Base-by-base conservation (phyloP, 805 yeast species). In the Dipodascus geniculatus region DNA sequence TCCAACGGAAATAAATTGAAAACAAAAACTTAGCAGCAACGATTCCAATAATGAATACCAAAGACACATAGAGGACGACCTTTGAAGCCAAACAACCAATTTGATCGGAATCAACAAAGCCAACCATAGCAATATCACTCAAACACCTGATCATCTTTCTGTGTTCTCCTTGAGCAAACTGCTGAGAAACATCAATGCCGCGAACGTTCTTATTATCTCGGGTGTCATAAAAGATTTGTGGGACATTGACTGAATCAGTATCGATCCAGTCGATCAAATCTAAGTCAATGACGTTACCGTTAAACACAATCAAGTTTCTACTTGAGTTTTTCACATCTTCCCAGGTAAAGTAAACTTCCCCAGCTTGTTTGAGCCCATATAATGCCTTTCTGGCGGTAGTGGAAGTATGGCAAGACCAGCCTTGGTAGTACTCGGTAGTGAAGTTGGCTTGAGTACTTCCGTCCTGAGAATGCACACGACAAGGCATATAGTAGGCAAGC, bases 401-500 rank as follows among this genome's bases (percentile, higher is more conserved):
- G 2, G 87, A 76, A 0, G 97, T 86, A 69, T 93, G 96, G 66
- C 98, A 91, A 1, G 91, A 95, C 80, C 87, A 89, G 6, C 97
- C 97, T 49, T 74, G 69, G 66, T 89, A 90, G 63, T 81, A 81
- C 22, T 74, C 75, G 20, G 58, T 61, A 1, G 89, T 78, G 57
- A 76, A 76, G 65, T 86, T 85, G 42, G 87, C 85, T 24, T 68
- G 54, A 1, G 85, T 68, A 1, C 93, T 75, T 2, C 96, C 96
- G 65, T 87, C 87, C 60, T 80, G 84, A 48, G 72, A 68, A 53
- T 79, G 72, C 33, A 85, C 57, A 60, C 83, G 82, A 73, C 99
- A 93, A 2, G 99, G 98, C 83, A 90, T 88, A 70, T 93, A 93
- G 96, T 96, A 90, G 17, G 95, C 97, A 60, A 91, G 67, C 31